Percentiles rank a stretch among this genome's conserved stretches.
phyloP scores from a whole-genome alignment of 148 eudicot species.

The Cornus suecica region DNA sequence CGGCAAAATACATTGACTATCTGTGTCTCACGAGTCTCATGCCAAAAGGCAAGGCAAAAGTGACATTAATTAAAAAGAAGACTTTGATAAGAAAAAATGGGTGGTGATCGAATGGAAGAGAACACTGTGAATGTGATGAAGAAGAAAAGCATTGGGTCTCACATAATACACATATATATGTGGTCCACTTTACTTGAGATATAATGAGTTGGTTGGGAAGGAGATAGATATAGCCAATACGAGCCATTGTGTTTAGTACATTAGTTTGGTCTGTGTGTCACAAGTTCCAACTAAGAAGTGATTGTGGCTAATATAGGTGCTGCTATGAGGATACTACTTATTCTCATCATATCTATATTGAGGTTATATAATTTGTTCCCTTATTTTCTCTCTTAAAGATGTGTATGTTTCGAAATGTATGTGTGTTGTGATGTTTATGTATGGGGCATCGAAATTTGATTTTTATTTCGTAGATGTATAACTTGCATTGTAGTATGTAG shows the following conservation, averaged over 20 bases:
- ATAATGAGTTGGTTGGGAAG: constrained; percentile 86
- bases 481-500: too few species aligned
- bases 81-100: neutral
- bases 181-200: constrained; percentile 69
- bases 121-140: constrained; percentile 2
- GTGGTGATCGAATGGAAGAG: constrained; percentile 14
- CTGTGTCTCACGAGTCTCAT: neutral
- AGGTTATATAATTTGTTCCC: constrained; percentile 43
- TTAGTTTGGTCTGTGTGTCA: constrained; percentile 63
- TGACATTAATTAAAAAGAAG: neutral
- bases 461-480: too few species aligned
- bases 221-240: too few species aligned
- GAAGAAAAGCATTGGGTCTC: constrained; percentile 21
- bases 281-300: constrained; percentile 70
- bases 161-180: too few species aligned
- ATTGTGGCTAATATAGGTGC: constrained; percentile 72
- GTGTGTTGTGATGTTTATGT: too few species aligned
- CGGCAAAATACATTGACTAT: too few species aligned
- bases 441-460: too few species aligned
- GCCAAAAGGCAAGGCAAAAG: neutral
- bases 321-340: constrained; percentile 78
- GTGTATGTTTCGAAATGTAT: too few species aligned
- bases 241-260: constrained; percentile 35
- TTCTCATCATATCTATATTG: constrained; percentile 79
- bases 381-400: neutral